Base-by-base conservation (phyloP, 2,329 filamentous ascomycete genomes). In the Trichoderma atroviride region DNA sequence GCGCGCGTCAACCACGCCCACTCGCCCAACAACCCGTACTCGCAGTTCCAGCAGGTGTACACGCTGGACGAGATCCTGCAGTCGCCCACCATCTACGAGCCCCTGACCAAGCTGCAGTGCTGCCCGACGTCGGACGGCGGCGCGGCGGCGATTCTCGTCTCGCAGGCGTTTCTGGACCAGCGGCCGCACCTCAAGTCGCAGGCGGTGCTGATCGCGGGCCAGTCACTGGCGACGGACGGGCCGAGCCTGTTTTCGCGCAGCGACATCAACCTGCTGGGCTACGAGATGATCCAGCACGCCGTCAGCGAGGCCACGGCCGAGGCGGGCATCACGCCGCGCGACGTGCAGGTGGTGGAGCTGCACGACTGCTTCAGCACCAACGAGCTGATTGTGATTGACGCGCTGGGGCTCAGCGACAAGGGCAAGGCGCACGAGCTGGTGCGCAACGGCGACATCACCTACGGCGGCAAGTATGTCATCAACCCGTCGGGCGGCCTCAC, bases 311-410 rank as follows among this genome's bases (percentile, higher is more conserved):
- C 95, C n/a, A 83, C 92, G 71, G 84, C 82, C 37, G 92, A 98
- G 81, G 93, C 94, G 0, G 87, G 88, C 27, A 83, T 92, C 70
- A 86, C 89, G 2, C 83, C 92, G 0, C 80, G 83, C 40, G 92
- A 97, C 73, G 86, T 95, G 72, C 89, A 91, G 76, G 92, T 98
- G 19, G 94, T 93, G 76, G 95, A 98, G 83, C 85, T 98, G 71
- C 96, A 98, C 81, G 96, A 98, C 83, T 98, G 96, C 84, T 98
- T 98, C 86, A 94, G 90, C 22, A 90, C 95, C 31, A 98, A 98
- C 79, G 93, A 98, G 84, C 92, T 98, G 91, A 87, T 96, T 63
- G 90, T 89, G 1, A 89, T 98, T 62, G 95, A 98, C 78, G 93
- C 93, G 0, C 86, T 98, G 0, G 94, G 93, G 1, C 86, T 98